phyloP scores from a whole-genome alignment of 352 stramenopile genomes.

The Chloridella minuta region DNA sequence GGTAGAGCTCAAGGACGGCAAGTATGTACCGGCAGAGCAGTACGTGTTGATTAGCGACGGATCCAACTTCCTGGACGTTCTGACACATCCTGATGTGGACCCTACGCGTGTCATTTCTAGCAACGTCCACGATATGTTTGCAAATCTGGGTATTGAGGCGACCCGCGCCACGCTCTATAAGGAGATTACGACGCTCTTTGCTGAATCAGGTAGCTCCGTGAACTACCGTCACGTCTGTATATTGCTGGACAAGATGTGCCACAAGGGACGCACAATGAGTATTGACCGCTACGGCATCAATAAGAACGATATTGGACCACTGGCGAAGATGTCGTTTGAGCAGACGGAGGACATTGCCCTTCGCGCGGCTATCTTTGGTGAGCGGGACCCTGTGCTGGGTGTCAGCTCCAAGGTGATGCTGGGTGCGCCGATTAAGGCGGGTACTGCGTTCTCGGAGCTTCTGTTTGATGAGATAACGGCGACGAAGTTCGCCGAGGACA shows the following conservation, averaged over 20 bases:
- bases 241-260: conserved; percentile 95
- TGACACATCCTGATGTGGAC: conserved; percentile 81
- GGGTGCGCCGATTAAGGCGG: conserved; percentile 65
- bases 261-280: conserved; percentile 69
- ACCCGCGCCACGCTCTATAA: conserved; percentile 49
- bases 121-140: conserved; percentile 95
- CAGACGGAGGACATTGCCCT: conserved; percentile 99
- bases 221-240: conserved; percentile 96
- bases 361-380: conserved; percentile 79
- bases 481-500: too few relatives aligned
- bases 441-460: conserved; percentile 82
- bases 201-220: conserved; percentile 94
- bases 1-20: conserved; percentile 45
- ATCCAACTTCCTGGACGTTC: conserved; percentile 80
- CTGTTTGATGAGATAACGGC: conserved; percentile 51
- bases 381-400: conserved; percentile 74
- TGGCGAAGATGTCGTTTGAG: conserved; percentile 91
- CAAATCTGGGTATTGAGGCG: conserved; percentile 58
- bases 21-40: conserved; percentile 55
- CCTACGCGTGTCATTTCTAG: conserved; percentile 80
- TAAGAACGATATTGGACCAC: conserved; percentile 74
- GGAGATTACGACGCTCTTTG: conserved; percentile 89
- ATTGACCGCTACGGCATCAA: conserved; percentile 98
- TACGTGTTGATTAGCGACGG: conserved; percentile 97
- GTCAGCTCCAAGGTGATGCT: conserved; percentile 98